These are phyloP conservation scores for Lactarius hatsudake DNA, from an alignment of 768 basidiomycete genomes.

Conservation along the genomic window DNA sequence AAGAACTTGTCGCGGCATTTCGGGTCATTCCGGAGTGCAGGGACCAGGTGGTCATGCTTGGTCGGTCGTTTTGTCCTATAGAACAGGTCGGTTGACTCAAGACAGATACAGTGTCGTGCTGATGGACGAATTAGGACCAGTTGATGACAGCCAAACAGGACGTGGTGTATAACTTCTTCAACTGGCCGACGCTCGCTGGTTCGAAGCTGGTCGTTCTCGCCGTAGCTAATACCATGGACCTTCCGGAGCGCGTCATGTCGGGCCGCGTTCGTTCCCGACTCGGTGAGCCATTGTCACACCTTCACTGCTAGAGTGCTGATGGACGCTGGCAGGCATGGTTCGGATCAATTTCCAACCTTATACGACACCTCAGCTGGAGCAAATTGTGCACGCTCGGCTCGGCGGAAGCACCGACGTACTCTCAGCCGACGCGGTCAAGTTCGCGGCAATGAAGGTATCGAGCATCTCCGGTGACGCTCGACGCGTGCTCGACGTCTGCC, in stretches of 20 bases:
- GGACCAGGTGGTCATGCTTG: constrained; percentile 88
- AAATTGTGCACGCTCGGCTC: constrained; percentile 85
- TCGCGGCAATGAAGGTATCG: constrained; percentile 78
- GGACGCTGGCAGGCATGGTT: constrained; percentile 56
- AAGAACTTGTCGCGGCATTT: constrained; percentile 79
- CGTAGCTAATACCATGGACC: constrained; percentile 97
- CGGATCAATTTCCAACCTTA: constrained; percentile 94
- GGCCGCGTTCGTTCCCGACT: constrained; percentile 90
- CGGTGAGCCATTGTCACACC: constrained; percentile 46
- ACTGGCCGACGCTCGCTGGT: constrained; percentile 90
- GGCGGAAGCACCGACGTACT: constrained; percentile 53
- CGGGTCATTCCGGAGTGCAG: constrained; percentile 51
- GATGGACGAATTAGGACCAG: constrained; percentile 98
- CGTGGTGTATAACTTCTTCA: constrained; percentile 99
- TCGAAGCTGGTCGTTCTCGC: constrained; percentile 94
- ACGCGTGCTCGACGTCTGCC: constrained; percentile 88
- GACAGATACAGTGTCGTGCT: constrained; percentile 74
- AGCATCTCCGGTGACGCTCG: constrained; percentile 91
- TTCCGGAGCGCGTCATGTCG: constrained; percentile 90
- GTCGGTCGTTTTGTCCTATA: constrained; percentile 44
- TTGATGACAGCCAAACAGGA: constrained; percentile 95
- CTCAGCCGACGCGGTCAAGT: constrained; percentile 69
- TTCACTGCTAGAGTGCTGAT: not conserved
- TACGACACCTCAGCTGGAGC: constrained; percentile 67
- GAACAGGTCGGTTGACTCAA: constrained; percentile 17